Evolutionary conservation across 305 asterid species (phyloP), one percentile per base, ranked within the genome.

Genomic region (Stenogyne calaminthoides): DNA sequence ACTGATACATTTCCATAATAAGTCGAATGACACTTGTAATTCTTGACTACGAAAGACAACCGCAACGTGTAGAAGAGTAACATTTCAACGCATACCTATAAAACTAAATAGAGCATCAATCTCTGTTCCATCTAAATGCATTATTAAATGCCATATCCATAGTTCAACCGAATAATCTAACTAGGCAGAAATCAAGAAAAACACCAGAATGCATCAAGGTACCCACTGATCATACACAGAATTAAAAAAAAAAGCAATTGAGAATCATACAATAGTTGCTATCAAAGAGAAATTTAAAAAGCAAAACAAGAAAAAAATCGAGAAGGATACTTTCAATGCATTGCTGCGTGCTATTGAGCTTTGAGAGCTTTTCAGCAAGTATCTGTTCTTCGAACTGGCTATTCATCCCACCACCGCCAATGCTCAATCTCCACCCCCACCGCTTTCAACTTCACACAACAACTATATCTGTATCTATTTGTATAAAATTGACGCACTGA

Each of bases 361-460:
- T 93, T 0, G 97, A 85, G 71, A 93, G 96, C 96, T 93, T 93
- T 42, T 93, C 98, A 34, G 90, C 88, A 66, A 93, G 93, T 42
- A 90, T 83, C 84, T 89, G 86, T 76, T 93, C 95, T 62, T 80
- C 77, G 67, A 88, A 93, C 29, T 78, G 86, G 71, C 96, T 88
- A 85, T 82, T 90, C 98, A 93, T 93, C 84, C 84, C 89, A 72
- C 73, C 58, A 69, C 77, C 74, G 47, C 62, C 64, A 81, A 57
- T 71, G 75, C 56, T 44, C 77, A 78, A 39, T 68, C 81, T 49
- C 77, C 82, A 42, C 70, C 81, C 39, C 77, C 83, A 29, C 71
- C 79, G 47, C 82, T 74, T 65, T 32, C 56, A 59, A 42, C 76
- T 65, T 27, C 56, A 16, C 71, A 58, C 8, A 81, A 66, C 58